Conservation (phyloP, 2,329 filamentous ascomycete genomes). For the Anthostomella pinea region DNA sequence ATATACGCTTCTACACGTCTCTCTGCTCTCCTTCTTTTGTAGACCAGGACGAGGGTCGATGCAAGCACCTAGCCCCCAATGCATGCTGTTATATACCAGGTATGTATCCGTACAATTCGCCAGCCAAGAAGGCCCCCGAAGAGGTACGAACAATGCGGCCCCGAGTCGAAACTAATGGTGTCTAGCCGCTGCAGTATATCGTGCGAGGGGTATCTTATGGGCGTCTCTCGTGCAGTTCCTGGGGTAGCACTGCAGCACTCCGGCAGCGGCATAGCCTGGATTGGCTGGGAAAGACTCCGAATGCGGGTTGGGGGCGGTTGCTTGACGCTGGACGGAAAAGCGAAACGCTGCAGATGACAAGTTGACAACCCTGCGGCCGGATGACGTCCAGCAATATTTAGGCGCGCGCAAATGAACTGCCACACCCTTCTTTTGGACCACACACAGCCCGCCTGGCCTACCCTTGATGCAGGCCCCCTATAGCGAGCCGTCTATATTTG, state of each 20-base stretch:
- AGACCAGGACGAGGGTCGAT: background rate
- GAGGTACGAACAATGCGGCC: background rate
- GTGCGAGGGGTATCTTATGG: too few species aligned
- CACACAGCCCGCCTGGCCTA: slow-evolving; percentile 14
- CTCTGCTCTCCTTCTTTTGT: too few species aligned
- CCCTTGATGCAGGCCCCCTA: too few species aligned
- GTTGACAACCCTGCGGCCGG: too few species aligned
- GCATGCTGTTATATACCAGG: too few species aligned
- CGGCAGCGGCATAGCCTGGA: slow-evolving; percentile 1
- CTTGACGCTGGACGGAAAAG: slow-evolving; percentile 1
- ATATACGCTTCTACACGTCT: too few species aligned
- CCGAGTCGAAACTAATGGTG: background rate
- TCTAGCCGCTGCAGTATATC: too few species aligned
- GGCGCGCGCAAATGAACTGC: slow-evolving; percentile 23
- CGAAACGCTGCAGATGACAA: slow-evolving; percentile 2
- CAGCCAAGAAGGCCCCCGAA: background rate
- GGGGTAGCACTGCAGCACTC: background rate
- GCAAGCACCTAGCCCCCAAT: slow-evolving; percentile 1
- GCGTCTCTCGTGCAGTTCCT: background rate
- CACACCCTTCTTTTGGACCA: slow-evolving; percentile 6
- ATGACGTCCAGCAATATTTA: slow-evolving; percentile 4
- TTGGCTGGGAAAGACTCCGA: background rate
- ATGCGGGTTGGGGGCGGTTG: slow-evolving; percentile 2
- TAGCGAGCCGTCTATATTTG: slow-evolving; percentile 22
- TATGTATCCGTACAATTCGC: background rate